Conservation (phyloP, 1,284 basidiomycete species). For the Moesziomyces sp. region DNA sequence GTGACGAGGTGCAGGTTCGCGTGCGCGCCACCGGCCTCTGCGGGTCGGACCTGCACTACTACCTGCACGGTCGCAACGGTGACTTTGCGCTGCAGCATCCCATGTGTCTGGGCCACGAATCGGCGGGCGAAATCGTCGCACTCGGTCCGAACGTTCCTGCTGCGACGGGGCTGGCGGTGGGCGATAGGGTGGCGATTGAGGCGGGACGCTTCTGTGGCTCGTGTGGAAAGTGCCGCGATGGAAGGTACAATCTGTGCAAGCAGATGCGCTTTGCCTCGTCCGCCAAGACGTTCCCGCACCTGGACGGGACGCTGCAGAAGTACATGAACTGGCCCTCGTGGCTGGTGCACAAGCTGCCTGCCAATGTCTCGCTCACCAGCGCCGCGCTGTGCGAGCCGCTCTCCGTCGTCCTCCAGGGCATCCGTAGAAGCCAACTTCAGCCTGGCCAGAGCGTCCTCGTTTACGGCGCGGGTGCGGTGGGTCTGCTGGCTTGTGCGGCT, state of each 20-base stretch:
- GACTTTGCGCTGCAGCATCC: constrained; percentile 82
- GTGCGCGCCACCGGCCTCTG: constrained; percentile 88
- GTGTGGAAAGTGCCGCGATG: constrained; percentile 71
- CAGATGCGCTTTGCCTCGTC: constrained; percentile 84
- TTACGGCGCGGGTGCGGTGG: constrained; percentile 90
- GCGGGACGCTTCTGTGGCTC: constrained; percentile 86
- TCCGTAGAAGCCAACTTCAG: constrained; percentile 76
- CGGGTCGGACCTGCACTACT: constrained; percentile 69
- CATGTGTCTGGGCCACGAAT: constrained; percentile 91
- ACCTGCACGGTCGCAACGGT: constrained; percentile 77
- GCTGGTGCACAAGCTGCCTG: constrained; percentile 85
- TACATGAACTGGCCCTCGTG: constrained; percentile 87
- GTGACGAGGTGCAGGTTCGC: constrained; percentile 76
- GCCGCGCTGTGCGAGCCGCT: constrained; percentile 91
- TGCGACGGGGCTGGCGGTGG: constrained; percentile 72
- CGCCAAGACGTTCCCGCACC: constrained; percentile 91
- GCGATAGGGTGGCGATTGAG: constrained; percentile 92
- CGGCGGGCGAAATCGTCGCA: constrained; percentile 82
- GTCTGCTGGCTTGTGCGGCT: constrained; percentile 79
- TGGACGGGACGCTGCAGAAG: constrained; percentile 88
- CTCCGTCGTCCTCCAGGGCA: constrained; percentile 86
- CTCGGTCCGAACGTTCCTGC: constrained; percentile 72
- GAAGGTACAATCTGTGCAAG: constrained; percentile 94
- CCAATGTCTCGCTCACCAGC: constrained; percentile 78
- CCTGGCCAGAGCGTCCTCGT: constrained; percentile 80